phyloP scores from a whole-genome alignment of 305 asterid genomes.

The Fraxinus paxiana region DNA sequence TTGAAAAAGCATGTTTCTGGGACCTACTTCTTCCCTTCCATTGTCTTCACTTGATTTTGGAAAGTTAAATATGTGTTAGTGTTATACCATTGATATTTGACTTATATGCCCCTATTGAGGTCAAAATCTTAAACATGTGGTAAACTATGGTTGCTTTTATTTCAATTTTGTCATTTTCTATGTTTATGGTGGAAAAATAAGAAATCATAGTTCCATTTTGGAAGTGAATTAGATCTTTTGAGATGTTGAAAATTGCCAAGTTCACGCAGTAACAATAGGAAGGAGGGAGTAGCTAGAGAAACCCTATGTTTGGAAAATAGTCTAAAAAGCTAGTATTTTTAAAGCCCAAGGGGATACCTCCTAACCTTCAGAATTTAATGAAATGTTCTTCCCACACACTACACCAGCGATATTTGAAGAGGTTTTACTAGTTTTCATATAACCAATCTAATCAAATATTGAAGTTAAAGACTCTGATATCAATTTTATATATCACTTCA shows the following conservation, averaged over 20 bases:
- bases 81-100: not conserved
- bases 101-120: not conserved
- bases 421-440: not conserved
- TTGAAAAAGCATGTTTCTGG: not conserved
- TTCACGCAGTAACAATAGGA: not conserved
- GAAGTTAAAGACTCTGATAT: not conserved
- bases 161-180: not conserved
- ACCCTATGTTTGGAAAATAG: not conserved
- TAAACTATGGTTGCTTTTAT: not conserved
- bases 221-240: not conserved
- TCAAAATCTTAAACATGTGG: not conserved
- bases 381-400: not conserved
- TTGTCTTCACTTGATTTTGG: not conserved
- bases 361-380: not conserved
- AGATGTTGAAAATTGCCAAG: not conserved
- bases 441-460: not conserved
- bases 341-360: not conserved
- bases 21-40: not conserved
- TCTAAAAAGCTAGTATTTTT: not conserved
- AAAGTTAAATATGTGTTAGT: not conserved
- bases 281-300: not conserved
- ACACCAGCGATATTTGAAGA: not conserved
- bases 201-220: not conserved
- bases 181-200: not conserved
- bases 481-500: not conserved